A percentile compares a stretch with the other conserved stretches of the same genome.
Evolutionary conservation across 257 asterid genomes (phyloP).

Genomic region (Orobanche coerulescens): DNA sequence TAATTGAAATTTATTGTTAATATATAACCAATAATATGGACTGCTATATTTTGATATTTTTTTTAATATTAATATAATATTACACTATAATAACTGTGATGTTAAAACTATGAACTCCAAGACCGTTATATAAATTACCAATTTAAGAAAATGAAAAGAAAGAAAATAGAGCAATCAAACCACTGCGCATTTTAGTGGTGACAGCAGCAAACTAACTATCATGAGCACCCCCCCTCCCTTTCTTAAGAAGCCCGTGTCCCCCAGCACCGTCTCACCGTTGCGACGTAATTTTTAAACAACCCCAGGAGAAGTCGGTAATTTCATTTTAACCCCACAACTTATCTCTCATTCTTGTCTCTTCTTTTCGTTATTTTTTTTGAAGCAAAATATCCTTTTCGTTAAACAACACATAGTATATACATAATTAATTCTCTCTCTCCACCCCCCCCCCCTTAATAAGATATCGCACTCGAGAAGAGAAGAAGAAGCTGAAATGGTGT

Average conservation of each 20-base stretch:
- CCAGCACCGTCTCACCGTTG: conserved; percentile 11
- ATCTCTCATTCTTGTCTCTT: not conserved
- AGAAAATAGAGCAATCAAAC: not conserved
- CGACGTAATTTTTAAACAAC: not conserved
- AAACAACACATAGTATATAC: not conserved
- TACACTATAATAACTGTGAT: no score
- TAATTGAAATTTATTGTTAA: no score
- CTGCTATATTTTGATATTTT: no score
- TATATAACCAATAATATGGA: no score
- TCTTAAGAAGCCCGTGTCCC: conserved; percentile 6
- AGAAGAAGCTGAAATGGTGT: conserved; percentile 59
- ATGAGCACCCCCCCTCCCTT: conserved; percentile 1
- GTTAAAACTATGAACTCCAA: no score
- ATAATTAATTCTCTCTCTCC: conserved; percentile 22
- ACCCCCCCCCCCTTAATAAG: no score
- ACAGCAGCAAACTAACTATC: not conserved
- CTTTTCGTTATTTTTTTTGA: no score
- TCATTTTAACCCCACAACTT: conserved; percentile 12
- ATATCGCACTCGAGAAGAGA: conserved; percentile 26
- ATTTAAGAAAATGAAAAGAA: no score
- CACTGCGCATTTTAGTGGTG: not conserved
- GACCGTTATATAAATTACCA: no score
- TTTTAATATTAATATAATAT: no score
- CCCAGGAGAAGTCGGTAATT: not conserved
- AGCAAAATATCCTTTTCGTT: not conserved